Base-by-base conservation (phyloP, 2,329 filamentous ascomycete genomes). In the Ophiocordyceps camponoti-leonardi region DNA sequence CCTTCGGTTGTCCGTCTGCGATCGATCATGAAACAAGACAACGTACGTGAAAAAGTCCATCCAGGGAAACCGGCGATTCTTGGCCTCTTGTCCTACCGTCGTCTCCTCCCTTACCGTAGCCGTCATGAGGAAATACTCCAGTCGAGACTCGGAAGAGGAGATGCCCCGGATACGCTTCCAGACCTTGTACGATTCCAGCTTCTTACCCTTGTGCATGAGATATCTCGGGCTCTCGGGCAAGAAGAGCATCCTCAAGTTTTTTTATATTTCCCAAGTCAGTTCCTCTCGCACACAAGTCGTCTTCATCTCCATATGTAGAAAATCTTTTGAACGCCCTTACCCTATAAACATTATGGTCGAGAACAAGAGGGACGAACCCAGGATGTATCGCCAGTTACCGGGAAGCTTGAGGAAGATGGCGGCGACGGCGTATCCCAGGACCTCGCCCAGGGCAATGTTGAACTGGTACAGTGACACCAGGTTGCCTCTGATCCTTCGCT, bases 61-160 rank as follows among this genome's bases (percentile, higher is more conserved):
- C 79, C 80, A 85, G 0, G 79, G 73, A 61, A 74, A 82, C 26
- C 69, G 70, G 47, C 68, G 68, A 52, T 73, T 73, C 45, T 66
- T 63, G 8, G 67, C 63, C 8, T 70, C 69, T 49, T 72, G 67
- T n/a, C 59, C 56, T 10, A 73, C 66, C 4, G 69, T 61, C 23
- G 67, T 68, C 50, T 81, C 67, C 50, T 81, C 74, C 20, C 70
- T 65, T 12, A 83, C 74, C 0, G 72, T 66, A n/a, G 71, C 68
- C 48, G 78, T 77, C 79, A 85, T 84, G 55, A 80, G 67, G 54
- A 80, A 81, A 61, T 84, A 85, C 56, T 86, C 81, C 44, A 82
- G 76, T 41, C 72, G 70, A 2, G 77, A 66, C 41, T 83, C 80
- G 0, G 64, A 56, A 1, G 65, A 65, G 3, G 67, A 63, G 20